Conservation (phyloP, 768 basidiomycete genomes). For the Mycena vulgaris region DNA sequence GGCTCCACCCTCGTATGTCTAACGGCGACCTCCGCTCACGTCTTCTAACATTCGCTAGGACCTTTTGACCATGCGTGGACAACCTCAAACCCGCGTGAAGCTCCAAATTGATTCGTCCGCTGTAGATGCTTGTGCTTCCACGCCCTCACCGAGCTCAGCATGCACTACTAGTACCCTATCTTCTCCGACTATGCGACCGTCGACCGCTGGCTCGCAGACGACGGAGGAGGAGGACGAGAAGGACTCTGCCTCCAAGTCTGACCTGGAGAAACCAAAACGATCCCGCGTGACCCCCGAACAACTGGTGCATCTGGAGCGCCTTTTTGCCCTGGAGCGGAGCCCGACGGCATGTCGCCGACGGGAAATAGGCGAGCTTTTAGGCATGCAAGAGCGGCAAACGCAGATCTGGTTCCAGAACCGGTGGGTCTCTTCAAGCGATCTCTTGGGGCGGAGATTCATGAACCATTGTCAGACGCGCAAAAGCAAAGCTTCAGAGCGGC, state of each 20-base stretch:
- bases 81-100: slow-evolving; percentile 29
- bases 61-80: slow-evolving; percentile 11
- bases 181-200: slow-evolving; percentile 49
- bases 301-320: slow-evolving; percentile 80
- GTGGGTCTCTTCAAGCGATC: slow-evolving; percentile 52
- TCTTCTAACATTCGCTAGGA: neutral
- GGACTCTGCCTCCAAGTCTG: slow-evolving; percentile 54
- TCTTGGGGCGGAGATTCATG: slow-evolving; percentile 12
- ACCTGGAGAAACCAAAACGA: slow-evolving; percentile 78
- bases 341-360: slow-evolving; percentile 80
- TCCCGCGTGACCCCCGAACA: slow-evolving; percentile 87
- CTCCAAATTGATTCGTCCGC: slow-evolving; percentile 41
- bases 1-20: neutral
- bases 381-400: slow-evolving; percentile 90
- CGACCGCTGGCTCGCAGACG: slow-evolving; percentile 43
- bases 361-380: slow-evolving; percentile 81
- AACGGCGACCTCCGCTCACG: neutral
- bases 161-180: slow-evolving; percentile 40
- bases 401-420: slow-evolving; percentile 95
- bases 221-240: slow-evolving; percentile 51
- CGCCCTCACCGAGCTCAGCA: slow-evolving; percentile 48
- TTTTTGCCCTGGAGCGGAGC: slow-evolving; percentile 78
- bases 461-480: slow-evolving; percentile 73
- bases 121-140: slow-evolving; percentile 23
- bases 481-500: slow-evolving; percentile 80